These are phyloP conservation scores for Novakomyces olei DNA, from an alignment of 805 yeast genomes.

Conservation along the genomic window DNA sequence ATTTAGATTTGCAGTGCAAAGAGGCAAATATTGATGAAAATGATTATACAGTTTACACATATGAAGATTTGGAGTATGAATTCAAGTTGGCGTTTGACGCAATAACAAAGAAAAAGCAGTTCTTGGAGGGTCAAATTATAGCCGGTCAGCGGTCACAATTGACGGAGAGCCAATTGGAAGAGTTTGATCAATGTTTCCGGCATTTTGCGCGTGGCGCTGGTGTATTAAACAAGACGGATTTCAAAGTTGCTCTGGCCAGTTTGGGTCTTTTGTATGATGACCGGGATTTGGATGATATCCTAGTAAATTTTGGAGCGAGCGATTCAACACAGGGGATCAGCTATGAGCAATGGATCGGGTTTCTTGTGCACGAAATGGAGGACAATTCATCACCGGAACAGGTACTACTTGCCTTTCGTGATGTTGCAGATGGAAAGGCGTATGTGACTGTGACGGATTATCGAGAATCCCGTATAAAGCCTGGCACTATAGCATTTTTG, in stretches of 20 bases:
- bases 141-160: constrained; percentile 16
- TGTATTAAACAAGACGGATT: constrained; percentile 21
- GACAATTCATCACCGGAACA: constrained; percentile 19
- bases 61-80: constrained; percentile 20
- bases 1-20: constrained; percentile 12
- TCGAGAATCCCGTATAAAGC: neutral
- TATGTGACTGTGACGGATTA: constrained; percentile 1
- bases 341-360: constrained; percentile 16
- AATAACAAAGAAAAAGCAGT: constrained; percentile 20
- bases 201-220: constrained; percentile 20
- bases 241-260: constrained; percentile 22
- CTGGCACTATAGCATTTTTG: neutral
- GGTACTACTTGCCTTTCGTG: constrained; percentile 20
- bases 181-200: constrained; percentile 24
- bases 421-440: constrained; percentile 19
- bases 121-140: constrained; percentile 22
- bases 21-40: constrained; percentile 20
- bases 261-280: constrained; percentile 20
- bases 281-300: constrained; percentile 17
- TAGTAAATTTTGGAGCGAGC: too few species aligned
- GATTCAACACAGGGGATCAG: constrained; percentile 13
- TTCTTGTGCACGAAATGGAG: constrained; percentile 20
- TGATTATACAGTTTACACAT: constrained; percentile 17
- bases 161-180: constrained; percentile 20
- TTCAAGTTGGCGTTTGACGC: constrained; percentile 18